A percentile compares a stretch with the other conserved stretches of the same genome.
Evolutionary conservation across 1,284 basidiomycete species (phyloP).

Genomic region (Schizopora paradoxa): DNA sequence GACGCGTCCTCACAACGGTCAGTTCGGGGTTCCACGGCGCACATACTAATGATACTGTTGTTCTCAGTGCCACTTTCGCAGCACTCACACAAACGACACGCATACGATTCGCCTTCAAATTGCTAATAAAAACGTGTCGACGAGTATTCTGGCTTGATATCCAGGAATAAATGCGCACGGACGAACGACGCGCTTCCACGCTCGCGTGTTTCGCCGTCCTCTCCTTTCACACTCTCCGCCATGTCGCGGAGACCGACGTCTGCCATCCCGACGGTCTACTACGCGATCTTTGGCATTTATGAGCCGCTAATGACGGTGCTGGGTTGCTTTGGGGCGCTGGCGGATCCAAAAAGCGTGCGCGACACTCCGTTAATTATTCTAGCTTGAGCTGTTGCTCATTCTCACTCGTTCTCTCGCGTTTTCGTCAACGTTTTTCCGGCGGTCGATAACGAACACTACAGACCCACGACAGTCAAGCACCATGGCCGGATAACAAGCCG

Average conservation of each 20-base stretch:
- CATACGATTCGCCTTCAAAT: not conserved
- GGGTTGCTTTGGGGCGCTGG: constrained; percentile 61
- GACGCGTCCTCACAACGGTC: too few species aligned
- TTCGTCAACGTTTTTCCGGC: not conserved
- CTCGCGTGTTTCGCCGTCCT: not conserved
- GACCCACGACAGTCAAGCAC: constrained; percentile 69
- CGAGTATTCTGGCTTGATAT: too few species aligned
- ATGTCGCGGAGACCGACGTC: constrained; percentile 33
- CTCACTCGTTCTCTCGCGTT: constrained; percentile 12
- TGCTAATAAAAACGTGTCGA: too few species aligned
- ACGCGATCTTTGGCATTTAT: constrained; percentile 63
- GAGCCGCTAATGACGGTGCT: constrained; percentile 62
- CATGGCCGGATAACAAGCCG: constrained; percentile 49
- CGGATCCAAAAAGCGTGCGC: constrained; percentile 58
- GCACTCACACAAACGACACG: not conserved
- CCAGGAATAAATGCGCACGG: too few species aligned
- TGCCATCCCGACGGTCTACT: constrained; percentile 67
- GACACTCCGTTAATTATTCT: constrained; percentile 17
- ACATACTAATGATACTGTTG: not conserved
- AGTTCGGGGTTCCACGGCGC: too few species aligned
- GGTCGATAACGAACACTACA: constrained; percentile 24
- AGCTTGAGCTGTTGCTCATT: constrained; percentile 1
- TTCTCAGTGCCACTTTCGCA: not conserved
- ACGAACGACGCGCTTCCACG: not conserved
- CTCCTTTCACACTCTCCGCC: not conserved